phyloP scores from a whole-genome alignment of 2,329 filamentous ascomycete species.

The Microdochium bolleyi region DNA sequence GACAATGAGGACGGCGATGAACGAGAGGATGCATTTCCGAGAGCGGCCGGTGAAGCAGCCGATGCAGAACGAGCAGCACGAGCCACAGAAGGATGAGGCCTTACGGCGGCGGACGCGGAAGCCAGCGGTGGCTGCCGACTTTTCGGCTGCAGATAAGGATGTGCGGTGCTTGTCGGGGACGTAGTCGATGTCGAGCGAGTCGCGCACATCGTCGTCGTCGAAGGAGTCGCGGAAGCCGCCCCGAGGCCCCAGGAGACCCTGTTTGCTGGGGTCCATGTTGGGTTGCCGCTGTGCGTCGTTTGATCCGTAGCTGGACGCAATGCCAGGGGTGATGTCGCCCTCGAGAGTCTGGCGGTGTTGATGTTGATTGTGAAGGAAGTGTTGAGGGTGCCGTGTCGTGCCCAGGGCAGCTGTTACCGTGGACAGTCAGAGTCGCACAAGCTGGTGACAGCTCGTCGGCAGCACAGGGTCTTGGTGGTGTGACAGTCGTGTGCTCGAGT shows the following conservation, averaged over 20 bases:
- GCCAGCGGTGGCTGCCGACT: not conserved
- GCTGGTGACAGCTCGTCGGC: too few species aligned
- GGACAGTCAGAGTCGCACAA: too few species aligned
- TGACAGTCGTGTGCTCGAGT: too few species aligned
- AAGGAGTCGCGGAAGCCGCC: slow-evolving; percentile 21
- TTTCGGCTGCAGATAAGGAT: too few species aligned
- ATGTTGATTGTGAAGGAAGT: too few species aligned
- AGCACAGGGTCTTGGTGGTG: too few species aligned
- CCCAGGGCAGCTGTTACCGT: too few species aligned
- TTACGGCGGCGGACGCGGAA: not conserved
- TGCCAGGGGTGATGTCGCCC: not conserved
- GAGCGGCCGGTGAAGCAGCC: slow-evolving; percentile 17
- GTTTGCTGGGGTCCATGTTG: slow-evolving; percentile 14
- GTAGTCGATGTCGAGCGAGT: slow-evolving; percentile 13
- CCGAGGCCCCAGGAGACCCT: slow-evolving; percentile 19
- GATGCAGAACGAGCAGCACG: not conserved
- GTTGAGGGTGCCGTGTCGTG: too few species aligned
- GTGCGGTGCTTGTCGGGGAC: not conserved
- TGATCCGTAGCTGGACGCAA: not conserved
- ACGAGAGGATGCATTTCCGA: slow-evolving; percentile 25
- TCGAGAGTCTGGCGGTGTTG: too few species aligned
- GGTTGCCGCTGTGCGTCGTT: not conserved
- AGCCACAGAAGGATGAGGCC: not conserved
- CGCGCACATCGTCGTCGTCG: slow-evolving; percentile 13
- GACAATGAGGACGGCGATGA: slow-evolving; percentile 18